Percentiles rank a stretch among this genome's conserved stretches.
These are phyloP conservation scores for Geotrichum macrosporum DNA, from an alignment of 1,139 yeast genomes.

Conservation along the genomic window DNA sequence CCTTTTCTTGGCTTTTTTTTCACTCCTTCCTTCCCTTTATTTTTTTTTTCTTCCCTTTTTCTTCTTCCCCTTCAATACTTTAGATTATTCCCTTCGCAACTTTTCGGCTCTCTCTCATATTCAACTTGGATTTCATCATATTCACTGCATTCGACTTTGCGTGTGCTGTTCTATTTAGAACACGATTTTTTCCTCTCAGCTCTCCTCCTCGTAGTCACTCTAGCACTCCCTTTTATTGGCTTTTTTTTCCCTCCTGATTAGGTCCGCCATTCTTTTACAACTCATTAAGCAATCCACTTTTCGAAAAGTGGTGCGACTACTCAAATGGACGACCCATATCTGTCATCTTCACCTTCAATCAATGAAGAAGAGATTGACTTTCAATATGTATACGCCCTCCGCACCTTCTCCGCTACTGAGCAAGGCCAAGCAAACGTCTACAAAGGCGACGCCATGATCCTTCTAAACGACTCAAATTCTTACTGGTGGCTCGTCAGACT, in stretches of 20 bases:
- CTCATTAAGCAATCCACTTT: too few relatives aligned
- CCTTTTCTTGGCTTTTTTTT: conserved; percentile 5
- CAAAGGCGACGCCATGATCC: conserved; percentile 76
- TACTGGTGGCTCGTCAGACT: conserved; percentile 97
- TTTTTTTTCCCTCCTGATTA: too few relatives aligned
- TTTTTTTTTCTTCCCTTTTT: neutral
- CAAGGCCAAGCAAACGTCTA: conserved; percentile 82
- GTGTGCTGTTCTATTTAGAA: too few relatives aligned
- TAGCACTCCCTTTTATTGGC: too few relatives aligned
- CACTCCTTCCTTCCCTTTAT: neutral
- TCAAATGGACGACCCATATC: conserved; percentile 21
- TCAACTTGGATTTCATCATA: too few relatives aligned
- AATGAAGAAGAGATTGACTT: conserved; percentile 68
- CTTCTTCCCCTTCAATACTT: neutral
- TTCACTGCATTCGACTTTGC: too few relatives aligned
- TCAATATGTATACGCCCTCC: conserved; percentile 76
- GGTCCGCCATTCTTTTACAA: too few relatives aligned
- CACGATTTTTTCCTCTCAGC: too few relatives aligned
- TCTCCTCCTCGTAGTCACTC: too few relatives aligned
- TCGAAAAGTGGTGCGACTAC: neutral
- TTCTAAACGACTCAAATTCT: conserved; percentile 82
- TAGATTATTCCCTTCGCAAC: neutral
- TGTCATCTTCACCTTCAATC: conserved; percentile 51
- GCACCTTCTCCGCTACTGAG: conserved; percentile 87
- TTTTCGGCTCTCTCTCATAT: neutral